phyloP scores from a whole-genome alignment of 352 stramenopile species.

The Globisporangium paroecandrum region DNA sequence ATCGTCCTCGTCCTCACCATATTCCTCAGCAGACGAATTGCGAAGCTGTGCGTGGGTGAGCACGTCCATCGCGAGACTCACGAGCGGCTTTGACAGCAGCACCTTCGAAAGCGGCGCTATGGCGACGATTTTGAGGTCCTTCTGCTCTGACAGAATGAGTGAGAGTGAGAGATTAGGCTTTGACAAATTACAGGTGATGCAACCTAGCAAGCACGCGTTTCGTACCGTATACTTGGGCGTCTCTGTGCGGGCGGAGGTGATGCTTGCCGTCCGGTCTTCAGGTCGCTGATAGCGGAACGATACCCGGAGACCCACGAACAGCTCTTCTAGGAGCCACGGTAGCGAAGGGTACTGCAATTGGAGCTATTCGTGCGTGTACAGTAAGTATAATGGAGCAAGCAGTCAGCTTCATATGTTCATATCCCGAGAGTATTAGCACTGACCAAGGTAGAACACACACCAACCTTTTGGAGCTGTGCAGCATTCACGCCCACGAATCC shows the following conservation, averaged over 20 bases:
- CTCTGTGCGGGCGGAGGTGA: slow-evolving; percentile 15
- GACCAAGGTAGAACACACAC: neutral
- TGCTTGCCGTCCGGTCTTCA: slow-evolving; percentile 17
- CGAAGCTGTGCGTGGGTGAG: slow-evolving; percentile 23
- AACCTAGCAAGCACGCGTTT: slow-evolving; percentile 6
- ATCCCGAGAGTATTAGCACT: neutral
- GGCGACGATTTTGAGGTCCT: slow-evolving; percentile 43
- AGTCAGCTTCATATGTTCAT: neutral
- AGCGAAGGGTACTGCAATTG: slow-evolving; percentile 35
- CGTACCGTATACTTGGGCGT: slow-evolving; percentile 30
- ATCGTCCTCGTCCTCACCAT: neutral
- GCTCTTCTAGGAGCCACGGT: slow-evolving; percentile 39
- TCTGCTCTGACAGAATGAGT: slow-evolving; percentile 10
- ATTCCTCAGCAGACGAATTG: neutral
- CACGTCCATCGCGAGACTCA: slow-evolving; percentile 32
- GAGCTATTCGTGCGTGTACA: slow-evolving; percentile 17
- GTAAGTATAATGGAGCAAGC: neutral
- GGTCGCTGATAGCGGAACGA: slow-evolving; percentile 44
- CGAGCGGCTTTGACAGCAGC: slow-evolving; percentile 44
- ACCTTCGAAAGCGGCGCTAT: slow-evolving; percentile 38
- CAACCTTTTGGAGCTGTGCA: slow-evolving; percentile 20
- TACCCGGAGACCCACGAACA: slow-evolving; percentile 49
- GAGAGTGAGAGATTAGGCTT: neutral
- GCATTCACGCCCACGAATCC: slow-evolving; percentile 35
- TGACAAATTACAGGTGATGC: neutral